Evolutionary conservation across 495 filamentous ascomycete genomes (phyloP).

Genomic region (Extremus antarcticus): DNA sequence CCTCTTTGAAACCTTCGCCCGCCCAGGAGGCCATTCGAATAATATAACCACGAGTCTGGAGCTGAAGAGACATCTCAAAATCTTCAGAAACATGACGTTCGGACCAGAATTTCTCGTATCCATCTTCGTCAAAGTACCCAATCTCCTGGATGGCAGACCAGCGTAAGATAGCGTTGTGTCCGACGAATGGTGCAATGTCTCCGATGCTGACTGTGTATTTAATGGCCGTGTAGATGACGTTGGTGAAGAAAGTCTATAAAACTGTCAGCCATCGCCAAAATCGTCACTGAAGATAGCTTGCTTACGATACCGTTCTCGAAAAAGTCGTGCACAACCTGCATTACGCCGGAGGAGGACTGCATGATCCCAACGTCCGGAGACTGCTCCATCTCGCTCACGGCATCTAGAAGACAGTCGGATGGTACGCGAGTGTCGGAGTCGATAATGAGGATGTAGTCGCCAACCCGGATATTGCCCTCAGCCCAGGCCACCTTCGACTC

Average conservation of each 20-base stretch:
- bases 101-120: constrained; percentile 75
- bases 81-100: constrained; percentile 74
- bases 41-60: constrained; percentile 62
- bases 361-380: constrained; percentile 38
- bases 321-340: constrained; percentile 36
- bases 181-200: constrained; percentile 62
- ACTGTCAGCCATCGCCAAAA: no score
- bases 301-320: constrained; percentile 41
- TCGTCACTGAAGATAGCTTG: neutral
- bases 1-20: constrained; percentile 70
- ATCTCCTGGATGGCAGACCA: constrained; percentile 73
- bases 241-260: constrained; percentile 61
- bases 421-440: constrained; percentile 36
- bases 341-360: constrained; percentile 39
- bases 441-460: constrained; percentile 33
- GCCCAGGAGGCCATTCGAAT: constrained; percentile 65
- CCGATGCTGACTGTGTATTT: constrained; percentile 69
- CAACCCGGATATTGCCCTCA: constrained; percentile 32
- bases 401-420: constrained; percentile 38
- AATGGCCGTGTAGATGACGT: constrained; percentile 72
- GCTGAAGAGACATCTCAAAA: constrained; percentile 74
- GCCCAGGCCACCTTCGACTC: constrained; percentile 27
- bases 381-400: constrained; percentile 39
- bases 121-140: constrained; percentile 51
- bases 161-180: constrained; percentile 70